phyloP scores from a whole-genome alignment of 2,329 filamentous ascomycete genomes.

The Colletotrichum higginsianum region DNA sequence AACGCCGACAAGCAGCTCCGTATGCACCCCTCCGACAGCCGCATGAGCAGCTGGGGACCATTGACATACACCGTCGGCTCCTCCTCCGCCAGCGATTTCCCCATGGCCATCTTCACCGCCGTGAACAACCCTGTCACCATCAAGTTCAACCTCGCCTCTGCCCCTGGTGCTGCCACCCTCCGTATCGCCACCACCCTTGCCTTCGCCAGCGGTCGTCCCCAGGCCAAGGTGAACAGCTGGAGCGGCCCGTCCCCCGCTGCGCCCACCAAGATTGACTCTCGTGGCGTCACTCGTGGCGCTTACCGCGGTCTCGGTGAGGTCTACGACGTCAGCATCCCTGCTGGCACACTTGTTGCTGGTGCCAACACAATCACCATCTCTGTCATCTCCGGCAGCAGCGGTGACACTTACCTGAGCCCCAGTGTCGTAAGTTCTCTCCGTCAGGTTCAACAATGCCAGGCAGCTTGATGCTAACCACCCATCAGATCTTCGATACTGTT shows the following conservation, averaged over 20 bases:
- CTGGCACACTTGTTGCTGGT: constrained; percentile 71
- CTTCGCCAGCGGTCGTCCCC: constrained; percentile 72
- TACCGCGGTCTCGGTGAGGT: constrained; percentile 76
- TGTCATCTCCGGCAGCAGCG: constrained; percentile 71
- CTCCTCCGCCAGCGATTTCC: constrained; percentile 67
- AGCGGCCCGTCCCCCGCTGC: constrained; percentile 63
- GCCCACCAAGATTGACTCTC: constrained; percentile 74
- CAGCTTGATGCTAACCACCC: constrained; percentile 1
- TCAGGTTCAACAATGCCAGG: background rate
- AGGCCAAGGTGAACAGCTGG: constrained; percentile 70
- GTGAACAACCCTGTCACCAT: constrained; percentile 74
- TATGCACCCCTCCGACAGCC: constrained; percentile 77
- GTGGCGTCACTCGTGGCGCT: constrained; percentile 76
- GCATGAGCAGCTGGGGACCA: constrained; percentile 74
- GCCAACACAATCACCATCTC: constrained; percentile 75
- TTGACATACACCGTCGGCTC: constrained; percentile 74
- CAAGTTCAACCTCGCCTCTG: constrained; percentile 68
- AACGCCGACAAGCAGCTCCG: constrained; percentile 77
- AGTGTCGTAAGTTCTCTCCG: constrained; percentile 60
- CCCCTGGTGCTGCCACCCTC: constrained; percentile 69
- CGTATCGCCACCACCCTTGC: constrained; percentile 76
- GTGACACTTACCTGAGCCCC: constrained; percentile 68
- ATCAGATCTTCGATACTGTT: constrained; percentile 41
- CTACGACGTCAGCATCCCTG: constrained; percentile 73
- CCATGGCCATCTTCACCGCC: constrained; percentile 76